These are phyloP conservation scores for Emmonsia crescens DNA, from an alignment of 2,329 filamentous ascomycete genomes.

Conservation along the genomic window DNA sequence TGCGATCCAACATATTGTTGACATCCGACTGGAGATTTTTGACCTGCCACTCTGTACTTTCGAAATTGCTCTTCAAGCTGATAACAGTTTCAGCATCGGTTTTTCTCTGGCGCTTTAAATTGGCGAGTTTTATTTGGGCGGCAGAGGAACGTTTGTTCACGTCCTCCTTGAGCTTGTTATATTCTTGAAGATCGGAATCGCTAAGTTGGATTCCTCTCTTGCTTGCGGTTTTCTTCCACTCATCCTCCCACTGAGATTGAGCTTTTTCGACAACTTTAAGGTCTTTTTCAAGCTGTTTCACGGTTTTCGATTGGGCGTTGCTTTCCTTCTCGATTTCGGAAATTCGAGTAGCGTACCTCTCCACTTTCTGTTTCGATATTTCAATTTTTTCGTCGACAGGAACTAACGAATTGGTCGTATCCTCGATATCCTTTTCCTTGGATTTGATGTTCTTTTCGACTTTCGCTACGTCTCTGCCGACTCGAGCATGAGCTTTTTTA, in stretches of 20 bases:
- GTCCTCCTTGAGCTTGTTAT: constrained; percentile 72
- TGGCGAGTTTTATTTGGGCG: constrained; percentile 73
- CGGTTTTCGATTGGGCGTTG: constrained; percentile 56
- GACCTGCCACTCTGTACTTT: constrained; percentile 61
- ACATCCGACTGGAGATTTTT: constrained; percentile 66
- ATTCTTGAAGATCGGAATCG: constrained; percentile 78
- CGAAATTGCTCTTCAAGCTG: constrained; percentile 78
- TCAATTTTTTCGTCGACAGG: constrained; percentile 88
- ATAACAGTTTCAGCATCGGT: constrained; percentile 86
- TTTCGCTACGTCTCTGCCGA: constrained; percentile 64
- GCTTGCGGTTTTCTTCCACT: constrained; percentile 75
- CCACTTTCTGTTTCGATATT: constrained; percentile 61
- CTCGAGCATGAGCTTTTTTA: constrained; percentile 68
- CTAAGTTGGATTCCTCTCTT: constrained; percentile 79
- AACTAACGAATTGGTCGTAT: constrained; percentile 72
- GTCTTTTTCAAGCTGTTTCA: constrained; percentile 68
- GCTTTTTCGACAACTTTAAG: constrained; percentile 80
- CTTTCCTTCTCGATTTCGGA: constrained; percentile 64
- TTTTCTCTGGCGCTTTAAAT: constrained; percentile 77
- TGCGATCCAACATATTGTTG: constrained; percentile 56
- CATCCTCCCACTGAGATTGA: constrained; percentile 74
- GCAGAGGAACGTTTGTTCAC: constrained; percentile 71
- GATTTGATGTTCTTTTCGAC: constrained; percentile 75
- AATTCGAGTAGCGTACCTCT: constrained; percentile 56
- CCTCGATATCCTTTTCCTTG: constrained; percentile 79